phyloP scores from a whole-genome alignment of 306 rosid species.

The Lathyrus aphaca region DNA sequence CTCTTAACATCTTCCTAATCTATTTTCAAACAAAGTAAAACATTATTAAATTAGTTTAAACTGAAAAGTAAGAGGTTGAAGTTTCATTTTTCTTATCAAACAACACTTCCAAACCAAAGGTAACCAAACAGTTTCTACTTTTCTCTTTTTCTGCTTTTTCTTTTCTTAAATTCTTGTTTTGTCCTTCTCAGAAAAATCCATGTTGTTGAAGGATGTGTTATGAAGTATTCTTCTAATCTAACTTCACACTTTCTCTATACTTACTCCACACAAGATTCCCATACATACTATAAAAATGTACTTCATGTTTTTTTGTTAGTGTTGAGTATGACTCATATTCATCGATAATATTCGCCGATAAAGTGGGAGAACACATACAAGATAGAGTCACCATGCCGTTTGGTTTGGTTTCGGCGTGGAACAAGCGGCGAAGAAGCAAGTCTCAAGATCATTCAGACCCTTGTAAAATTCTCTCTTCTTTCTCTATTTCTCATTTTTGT shows the following conservation, averaged over 20 bases:
- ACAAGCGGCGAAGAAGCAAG: conserved; percentile 79
- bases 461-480: conserved; percentile 47
- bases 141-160: conserved; percentile 33
- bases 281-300: conserved; percentile 26
- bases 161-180: conserved; percentile 34
- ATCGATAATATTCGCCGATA: too few species aligned
- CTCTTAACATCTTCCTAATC: conserved; percentile 50
- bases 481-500: conserved; percentile 5
- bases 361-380: too few species aligned
- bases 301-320: too few species aligned
- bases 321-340: too few species aligned
- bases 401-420: conserved; percentile 89
- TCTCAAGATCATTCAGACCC: conserved; percentile 80
- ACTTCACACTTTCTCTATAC: conserved; percentile 58
- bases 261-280: conserved; percentile 44
- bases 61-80: conserved; percentile 21
- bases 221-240: conserved; percentile 48
- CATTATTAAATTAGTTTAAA: conserved; percentile 12
- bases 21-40: conserved; percentile 35
- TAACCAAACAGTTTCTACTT: conserved; percentile 58
- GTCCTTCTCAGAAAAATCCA: conserved; percentile 17
- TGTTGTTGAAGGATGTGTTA: conserved; percentile 52
- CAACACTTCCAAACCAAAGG: conserved; percentile 20
- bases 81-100: conserved; percentile 73
- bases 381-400: conserved; percentile 64